Base-by-base conservation (phyloP, 129 eudicot genomes). In the Rutidosis leptorrhynchoides region DNA sequence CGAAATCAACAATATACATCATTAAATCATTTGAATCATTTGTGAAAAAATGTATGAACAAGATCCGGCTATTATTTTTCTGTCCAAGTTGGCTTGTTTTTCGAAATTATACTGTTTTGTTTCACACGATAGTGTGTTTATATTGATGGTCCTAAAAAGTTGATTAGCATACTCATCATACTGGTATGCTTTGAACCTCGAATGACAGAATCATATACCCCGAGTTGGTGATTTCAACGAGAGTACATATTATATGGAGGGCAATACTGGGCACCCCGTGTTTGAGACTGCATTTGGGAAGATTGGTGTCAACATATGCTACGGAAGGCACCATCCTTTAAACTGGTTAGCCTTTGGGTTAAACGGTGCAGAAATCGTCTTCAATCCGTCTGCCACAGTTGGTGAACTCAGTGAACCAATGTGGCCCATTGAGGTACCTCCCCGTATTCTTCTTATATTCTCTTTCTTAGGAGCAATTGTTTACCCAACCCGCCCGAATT, bases 401-500 rank as follows among this genome's bases (percentile, higher is more conserved):
- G 98, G 98, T 76, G 95, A 93, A 77, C 98, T 93, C 76, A 93
- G 98, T 58, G 98, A 93, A 79, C 98, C 98, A 25, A 93, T 93
- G 98, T 93, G 98, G 98, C 92, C 98, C 57, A 71, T 93, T 60
- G 98, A 93, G 98, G 98, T 93, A 71, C 49, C 32, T 20, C 16
- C 43, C 21, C 14, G 15, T 37, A 56, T 53, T 58, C 43, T 26
- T 28, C 45, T 33, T 30, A 1, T 37, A 28, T 67, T 59, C 52
- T 14, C 63, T 67, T 51, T 2, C 8, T 32, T 32, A 26, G 45
- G 57, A 64, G 65, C 65, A 55, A 14, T 54, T 42, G n/a, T 40
- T 40, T 40, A 40, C 33, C 33, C 51, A 15, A 40, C 46, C 65
- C 5, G 20, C 27, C 67, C 4, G 10, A 15, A 37, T 30, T 37